Conservation (phyloP, 441 rosid genomes). For the Adansonia grandidieri region DNA sequence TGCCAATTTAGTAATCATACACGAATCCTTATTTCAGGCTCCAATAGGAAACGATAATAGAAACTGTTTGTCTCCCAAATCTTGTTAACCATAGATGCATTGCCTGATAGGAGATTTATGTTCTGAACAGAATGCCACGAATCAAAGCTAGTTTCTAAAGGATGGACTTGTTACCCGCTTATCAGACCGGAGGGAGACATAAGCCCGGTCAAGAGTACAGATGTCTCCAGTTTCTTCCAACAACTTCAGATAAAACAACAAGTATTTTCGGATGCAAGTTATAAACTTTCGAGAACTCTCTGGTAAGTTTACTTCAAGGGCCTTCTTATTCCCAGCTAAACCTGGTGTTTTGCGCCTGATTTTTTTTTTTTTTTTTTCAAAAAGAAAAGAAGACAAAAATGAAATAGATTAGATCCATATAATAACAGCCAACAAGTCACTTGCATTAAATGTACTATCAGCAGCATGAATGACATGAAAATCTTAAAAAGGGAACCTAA, state of each 20-base stretch:
- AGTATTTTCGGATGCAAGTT: constrained; percentile 90
- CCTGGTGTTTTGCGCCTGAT: constrained; percentile 88
- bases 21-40: not conserved
- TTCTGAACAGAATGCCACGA: not conserved
- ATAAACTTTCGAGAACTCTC: constrained; percentile 99
- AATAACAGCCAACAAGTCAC: constrained; percentile 15
- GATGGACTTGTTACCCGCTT: constrained; percentile 71
- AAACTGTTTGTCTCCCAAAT: constrained; percentile 3
- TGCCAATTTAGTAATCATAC: not conserved
- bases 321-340: constrained; percentile 79
- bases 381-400: constrained; percentile 27
- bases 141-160: constrained; percentile 21
- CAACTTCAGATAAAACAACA: constrained; percentile 83
- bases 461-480: not conserved
- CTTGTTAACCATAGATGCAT: constrained; percentile 16
- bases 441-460: constrained; percentile 12
- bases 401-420: constrained; percentile 29
- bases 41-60: constrained; percentile 8
- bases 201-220: constrained; percentile 88
- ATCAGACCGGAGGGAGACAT: constrained; percentile 80
- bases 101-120: constrained; percentile 16
- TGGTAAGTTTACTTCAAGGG: constrained; percentile 90
- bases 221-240: constrained; percentile 92
- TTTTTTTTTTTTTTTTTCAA: constrained; percentile 13
- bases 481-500: constrained; percentile 3